Conservation (phyloP, 257 asterid species). For the Nicotiana attenuata region DNA sequence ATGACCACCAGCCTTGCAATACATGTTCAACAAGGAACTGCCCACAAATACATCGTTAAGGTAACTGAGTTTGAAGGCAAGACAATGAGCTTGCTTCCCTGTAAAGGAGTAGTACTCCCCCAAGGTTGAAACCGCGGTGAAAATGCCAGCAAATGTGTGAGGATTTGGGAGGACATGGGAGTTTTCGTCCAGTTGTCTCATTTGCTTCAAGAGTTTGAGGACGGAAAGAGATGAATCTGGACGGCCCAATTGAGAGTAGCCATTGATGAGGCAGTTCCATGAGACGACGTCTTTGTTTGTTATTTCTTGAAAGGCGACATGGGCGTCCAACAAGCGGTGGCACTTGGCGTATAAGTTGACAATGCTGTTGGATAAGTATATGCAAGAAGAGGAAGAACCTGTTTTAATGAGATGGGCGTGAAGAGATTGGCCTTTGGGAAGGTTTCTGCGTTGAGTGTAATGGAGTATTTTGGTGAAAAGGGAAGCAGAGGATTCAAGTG, state of each 20-base stretch:
- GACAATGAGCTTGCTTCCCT: constrained; percentile 52
- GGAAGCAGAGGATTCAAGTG: constrained; percentile 36
- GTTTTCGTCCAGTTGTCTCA: constrained; percentile 29
- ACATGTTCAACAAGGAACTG: constrained; percentile 56
- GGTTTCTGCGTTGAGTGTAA: constrained; percentile 37
- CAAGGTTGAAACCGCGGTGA: constrained; percentile 45
- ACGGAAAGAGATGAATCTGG: constrained; percentile 37
- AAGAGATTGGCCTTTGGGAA: constrained; percentile 41
- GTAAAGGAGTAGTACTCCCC: constrained; percentile 21
- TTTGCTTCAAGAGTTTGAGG: constrained; percentile 39
- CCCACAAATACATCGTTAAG: constrained; percentile 55
- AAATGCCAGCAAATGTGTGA: constrained; percentile 64
- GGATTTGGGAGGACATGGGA: constrained; percentile 41
- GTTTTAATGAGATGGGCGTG: constrained; percentile 68
- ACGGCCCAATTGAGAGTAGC: constrained; percentile 47
- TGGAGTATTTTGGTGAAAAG: constrained; percentile 46
- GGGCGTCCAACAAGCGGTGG: constrained; percentile 50
- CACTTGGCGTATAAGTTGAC: constrained; percentile 72
- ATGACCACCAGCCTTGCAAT: constrained; percentile 45
- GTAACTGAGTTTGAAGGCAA: constrained; percentile 35
- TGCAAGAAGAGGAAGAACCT: constrained; percentile 36
- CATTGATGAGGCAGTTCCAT: constrained; percentile 79
- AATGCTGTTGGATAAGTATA: constrained; percentile 48
- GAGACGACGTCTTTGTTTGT: constrained; percentile 44
- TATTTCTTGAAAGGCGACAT: constrained; percentile 43